Conservation (phyloP, 371 early-diverging fungal species). For the Nematocida ausubeli region DNA sequence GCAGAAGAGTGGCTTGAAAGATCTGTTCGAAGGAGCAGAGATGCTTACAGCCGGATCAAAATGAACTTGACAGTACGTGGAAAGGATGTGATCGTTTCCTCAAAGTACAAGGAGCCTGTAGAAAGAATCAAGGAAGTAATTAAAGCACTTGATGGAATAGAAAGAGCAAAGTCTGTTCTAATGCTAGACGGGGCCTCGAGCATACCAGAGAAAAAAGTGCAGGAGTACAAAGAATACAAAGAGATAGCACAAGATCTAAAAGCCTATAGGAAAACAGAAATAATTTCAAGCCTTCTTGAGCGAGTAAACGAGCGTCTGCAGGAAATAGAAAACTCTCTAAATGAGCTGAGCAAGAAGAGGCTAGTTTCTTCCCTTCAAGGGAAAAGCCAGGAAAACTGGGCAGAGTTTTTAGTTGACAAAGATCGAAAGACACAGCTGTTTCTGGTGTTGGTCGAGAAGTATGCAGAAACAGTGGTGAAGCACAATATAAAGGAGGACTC, state of each 20-base stretch:
- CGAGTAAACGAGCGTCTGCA: neutral
- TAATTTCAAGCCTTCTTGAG: neutral
- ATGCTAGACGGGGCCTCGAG: too few species aligned
- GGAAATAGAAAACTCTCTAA: slow-evolving; percentile 21
- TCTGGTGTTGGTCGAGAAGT: neutral
- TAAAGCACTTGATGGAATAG: slow-evolving; percentile 9
- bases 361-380: neutral
- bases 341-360: slow-evolving; percentile 4
- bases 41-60: slow-evolving; percentile 44
- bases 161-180: slow-evolving; percentile 13
- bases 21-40: slow-evolving; percentile 31
- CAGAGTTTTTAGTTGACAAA: slow-evolving; percentile 20
- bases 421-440: neutral
- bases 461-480: neutral
- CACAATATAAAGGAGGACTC: neutral
- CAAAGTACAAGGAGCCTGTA: slow-evolving; percentile 29
- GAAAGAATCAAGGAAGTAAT: slow-evolving; percentile 36
- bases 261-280: slow-evolving; percentile 3
- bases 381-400: slow-evolving; percentile 19
- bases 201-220: neutral
- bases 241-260: neutral
- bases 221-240: slow-evolving; percentile 4
- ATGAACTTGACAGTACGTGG: slow-evolving; percentile 13
- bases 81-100: neutral
- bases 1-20: neutral